Evolutionary conservation across 2,329 filamentous ascomycete genomes (phyloP).

Genomic region (Microsporum audouinii): DNA sequence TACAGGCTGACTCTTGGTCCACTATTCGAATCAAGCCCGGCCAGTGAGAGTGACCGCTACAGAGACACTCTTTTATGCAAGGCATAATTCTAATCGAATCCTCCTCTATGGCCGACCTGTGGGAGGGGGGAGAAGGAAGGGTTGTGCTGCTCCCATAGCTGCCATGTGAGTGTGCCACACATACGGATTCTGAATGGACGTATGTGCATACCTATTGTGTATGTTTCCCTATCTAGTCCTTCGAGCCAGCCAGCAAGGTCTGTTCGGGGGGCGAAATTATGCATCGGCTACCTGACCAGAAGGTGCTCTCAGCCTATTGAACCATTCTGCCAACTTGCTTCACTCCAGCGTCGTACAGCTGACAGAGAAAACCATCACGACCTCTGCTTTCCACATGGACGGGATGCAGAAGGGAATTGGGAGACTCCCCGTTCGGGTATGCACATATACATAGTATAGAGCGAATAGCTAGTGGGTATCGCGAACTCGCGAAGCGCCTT

Average conservation of each 20-base stretch:
- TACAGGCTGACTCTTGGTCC: not conserved
- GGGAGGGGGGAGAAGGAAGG: not conserved
- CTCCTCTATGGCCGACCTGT: not conserved
- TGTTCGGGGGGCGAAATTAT: not conserved
- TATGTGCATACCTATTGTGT: not conserved
- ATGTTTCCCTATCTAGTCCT: not conserved
- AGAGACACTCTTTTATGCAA: not conserved
- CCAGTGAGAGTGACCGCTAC: not conserved
- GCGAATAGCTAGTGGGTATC: not conserved
- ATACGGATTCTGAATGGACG: not conserved
- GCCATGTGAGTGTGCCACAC: conserved; percentile 1
- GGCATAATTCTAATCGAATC: not conserved
- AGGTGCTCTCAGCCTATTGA: not conserved
- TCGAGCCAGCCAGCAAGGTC: not conserved
- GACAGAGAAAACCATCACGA: not conserved
- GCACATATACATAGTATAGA: not conserved
- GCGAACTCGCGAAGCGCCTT: conserved; percentile 3
- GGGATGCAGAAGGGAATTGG: not conserved
- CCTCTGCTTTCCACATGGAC: not conserved
- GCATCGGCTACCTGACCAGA: not conserved
- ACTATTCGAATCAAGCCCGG: not conserved
- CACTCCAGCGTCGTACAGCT: not conserved
- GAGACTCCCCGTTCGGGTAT: not conserved
- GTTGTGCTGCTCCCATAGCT: not conserved
- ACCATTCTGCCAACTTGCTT: not conserved